Evolutionary conservation across 345 rosid genomes (phyloP), one percentile per base, ranked within the genome.

Genomic region (Linum trigynum): DNA sequence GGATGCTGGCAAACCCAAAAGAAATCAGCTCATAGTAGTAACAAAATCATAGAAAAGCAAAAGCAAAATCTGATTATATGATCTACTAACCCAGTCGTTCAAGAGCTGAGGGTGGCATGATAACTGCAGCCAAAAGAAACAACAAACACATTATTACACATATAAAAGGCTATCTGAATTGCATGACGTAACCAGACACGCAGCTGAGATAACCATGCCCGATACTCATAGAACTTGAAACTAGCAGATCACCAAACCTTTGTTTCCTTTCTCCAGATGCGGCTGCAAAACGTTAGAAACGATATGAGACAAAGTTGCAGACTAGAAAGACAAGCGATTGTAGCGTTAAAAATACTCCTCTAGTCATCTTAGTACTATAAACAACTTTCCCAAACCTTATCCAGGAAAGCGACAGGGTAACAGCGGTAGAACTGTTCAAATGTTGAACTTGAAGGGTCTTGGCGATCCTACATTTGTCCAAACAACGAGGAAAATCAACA

Each of bases 41-140:
- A 38, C 58, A 48, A 40, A 42, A 51, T 43, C 2, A 3, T 36
- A 69, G 9, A 16, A 40, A 63, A 60, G 23, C 2, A 38, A 64
- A 50, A 35, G 8, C 6, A 38, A n/a, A 36, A 1, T 39, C 7
- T 3, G 10, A 32, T 23, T 67, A 8, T 60, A 9, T 32, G 2
- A 57, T 35, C 36, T 41, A 57, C 81, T 70, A 63, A 84, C 92
- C 89, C 39, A 86, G 92, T 57, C 80, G 84, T 78, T 83, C 81
- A 11, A 86, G 85, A 68, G 92, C 92, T 0, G 92, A 86, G 48
- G 82, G 85, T 67, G 92, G 89, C 92, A 84, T 84, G 40, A 86
- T 76, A 76, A 83, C 89, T 86, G 73, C 59, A 71, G 59, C 74
- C 2, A 61, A 68, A 38, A n/a, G 48, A 57, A 75, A 37, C 0